phyloP scores from a whole-genome alignment of 2,329 filamentous ascomycete genomes.

The Claviceps humidiphila region DNA sequence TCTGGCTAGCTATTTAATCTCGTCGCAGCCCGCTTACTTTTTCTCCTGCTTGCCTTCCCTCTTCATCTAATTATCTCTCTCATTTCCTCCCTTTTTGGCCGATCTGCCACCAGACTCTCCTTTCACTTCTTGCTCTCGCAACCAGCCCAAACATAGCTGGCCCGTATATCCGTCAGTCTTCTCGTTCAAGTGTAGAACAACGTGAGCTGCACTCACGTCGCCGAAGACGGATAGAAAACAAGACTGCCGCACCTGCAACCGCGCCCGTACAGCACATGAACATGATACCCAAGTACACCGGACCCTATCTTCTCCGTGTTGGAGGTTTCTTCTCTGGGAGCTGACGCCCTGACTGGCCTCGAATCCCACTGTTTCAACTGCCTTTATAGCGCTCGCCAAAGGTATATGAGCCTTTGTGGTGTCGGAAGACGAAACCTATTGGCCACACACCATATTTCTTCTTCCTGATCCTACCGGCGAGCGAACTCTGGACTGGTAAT shows the following conservation, averaged over 20 bases:
- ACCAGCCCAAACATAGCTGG: neutral
- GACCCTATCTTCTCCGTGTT: constrained; percentile 25
- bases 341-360: constrained; percentile 23
- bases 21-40: neutral
- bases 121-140: neutral
- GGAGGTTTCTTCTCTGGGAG: constrained; percentile 27
- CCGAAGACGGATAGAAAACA: constrained; percentile 1
- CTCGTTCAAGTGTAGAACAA: neutral
- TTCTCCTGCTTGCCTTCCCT: neutral
- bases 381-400: neutral
- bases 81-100: neutral
- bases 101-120: neutral
- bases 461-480: no score
- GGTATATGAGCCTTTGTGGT: neutral
- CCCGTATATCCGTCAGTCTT: neutral
- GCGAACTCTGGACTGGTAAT: no score
- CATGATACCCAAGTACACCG: constrained; percentile 25
- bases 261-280: constrained; percentile 15
- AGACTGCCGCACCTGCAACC: neutral
- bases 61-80: neutral
- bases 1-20: neutral
- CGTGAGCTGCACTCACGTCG: constrained; percentile 2
- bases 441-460: neutral
- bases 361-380: neutral
- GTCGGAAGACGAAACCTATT: neutral